Evolutionary conservation across 352 stramenopile species (phyloP).

Genomic region (Globisporangium acanthophoron): DNA sequence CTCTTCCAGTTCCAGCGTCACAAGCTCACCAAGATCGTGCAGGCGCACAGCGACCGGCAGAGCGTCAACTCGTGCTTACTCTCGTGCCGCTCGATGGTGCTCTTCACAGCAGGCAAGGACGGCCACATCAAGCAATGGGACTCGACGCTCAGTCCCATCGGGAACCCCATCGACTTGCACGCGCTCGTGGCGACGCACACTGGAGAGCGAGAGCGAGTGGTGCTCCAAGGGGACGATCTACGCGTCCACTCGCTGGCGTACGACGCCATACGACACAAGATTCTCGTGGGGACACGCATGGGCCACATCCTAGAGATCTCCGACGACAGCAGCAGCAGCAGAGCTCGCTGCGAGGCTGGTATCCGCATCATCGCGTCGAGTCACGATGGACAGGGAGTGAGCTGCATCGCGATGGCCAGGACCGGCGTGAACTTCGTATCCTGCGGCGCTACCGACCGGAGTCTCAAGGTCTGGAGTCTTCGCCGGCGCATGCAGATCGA

Average conservation of each 20-base stretch:
- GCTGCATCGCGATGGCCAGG: constrained; percentile 18
- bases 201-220: background rate
- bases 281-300: constrained; percentile 53
- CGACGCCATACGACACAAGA: constrained; percentile 32
- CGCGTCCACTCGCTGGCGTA: constrained; percentile 70
- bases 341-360: background rate
- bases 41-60: constrained; percentile 47
- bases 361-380: constrained; percentile 44
- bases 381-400: constrained; percentile 22
- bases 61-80: constrained; percentile 55
- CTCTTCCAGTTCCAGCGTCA: constrained; percentile 68
- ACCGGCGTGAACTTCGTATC: constrained; percentile 46
- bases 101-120: constrained; percentile 77
- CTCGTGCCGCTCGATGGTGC: constrained; percentile 61
- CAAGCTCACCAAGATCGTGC: constrained; percentile 41
- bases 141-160: constrained; percentile 66
- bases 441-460: constrained; percentile 30
- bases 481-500: constrained; percentile 23
- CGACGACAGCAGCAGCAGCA: constrained; percentile 15
- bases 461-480: constrained; percentile 60
- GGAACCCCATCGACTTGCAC: constrained; percentile 59
- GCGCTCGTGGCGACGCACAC: constrained; percentile 8
- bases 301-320: constrained; percentile 52
- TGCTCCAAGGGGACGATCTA: constrained; percentile 51
- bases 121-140: constrained; percentile 80